Evolutionary conservation across 768 basidiomycete genomes (phyloP).

Genomic region (Tulasnella sp.): DNA sequence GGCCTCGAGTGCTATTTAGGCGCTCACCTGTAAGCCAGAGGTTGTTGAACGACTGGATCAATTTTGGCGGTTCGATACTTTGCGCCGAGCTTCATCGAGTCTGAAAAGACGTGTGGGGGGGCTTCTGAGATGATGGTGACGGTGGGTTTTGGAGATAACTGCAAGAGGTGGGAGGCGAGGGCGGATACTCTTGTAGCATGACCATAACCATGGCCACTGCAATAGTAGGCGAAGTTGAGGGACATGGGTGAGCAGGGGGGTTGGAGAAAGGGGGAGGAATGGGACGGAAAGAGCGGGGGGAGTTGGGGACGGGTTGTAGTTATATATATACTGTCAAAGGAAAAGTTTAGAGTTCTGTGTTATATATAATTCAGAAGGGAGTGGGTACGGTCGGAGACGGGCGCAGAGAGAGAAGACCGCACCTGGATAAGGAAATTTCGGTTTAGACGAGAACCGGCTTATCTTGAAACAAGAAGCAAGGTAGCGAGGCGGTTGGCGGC

Average conservation of each 20-base stretch:
- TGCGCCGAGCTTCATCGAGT: constrained; percentile 56
- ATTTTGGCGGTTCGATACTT: constrained; percentile 62
- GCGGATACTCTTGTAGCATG: constrained; percentile 79
- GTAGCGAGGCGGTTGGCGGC: neutral
- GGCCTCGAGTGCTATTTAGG: neutral
- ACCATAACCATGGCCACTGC: constrained; percentile 77
- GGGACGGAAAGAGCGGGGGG: no score
- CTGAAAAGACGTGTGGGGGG: constrained; percentile 59
- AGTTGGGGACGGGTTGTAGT: neutral
- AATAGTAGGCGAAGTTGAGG: constrained; percentile 56
- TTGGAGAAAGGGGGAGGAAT: neutral
- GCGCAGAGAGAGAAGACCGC: neutral
- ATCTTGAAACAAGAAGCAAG: neutral
- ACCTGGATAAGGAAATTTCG: neutral
- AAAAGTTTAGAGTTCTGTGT: neutral
- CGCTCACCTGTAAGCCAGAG: constrained; percentile 51
- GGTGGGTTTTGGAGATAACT: constrained; percentile 37
- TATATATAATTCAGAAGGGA: neutral
- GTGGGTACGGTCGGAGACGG: neutral
- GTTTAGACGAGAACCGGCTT: neutral
- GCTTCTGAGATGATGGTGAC: constrained; percentile 69
- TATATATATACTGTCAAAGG: neutral
- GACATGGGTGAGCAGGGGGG: neutral
- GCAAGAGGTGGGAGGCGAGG: constrained; percentile 52
- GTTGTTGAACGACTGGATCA: constrained; percentile 74